Conservation (phyloP, 1,139 yeast genomes). For the Yarrowia galli region DNA sequence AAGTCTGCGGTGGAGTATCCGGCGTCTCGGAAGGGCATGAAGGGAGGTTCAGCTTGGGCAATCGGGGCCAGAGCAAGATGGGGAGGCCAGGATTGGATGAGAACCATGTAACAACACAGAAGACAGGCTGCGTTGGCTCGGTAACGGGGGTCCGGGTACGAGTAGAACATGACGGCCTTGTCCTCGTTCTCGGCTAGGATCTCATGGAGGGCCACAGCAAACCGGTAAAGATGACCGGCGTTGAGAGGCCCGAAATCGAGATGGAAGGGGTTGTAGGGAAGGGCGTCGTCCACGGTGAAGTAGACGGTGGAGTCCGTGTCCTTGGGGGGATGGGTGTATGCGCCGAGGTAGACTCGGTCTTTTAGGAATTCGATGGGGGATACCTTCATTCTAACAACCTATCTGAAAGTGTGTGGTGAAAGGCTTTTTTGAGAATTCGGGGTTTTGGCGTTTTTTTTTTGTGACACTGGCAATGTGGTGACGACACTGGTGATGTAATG, state of each 20-base stretch:
- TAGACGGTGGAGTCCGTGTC: constrained; percentile 80
- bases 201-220: constrained; percentile 93
- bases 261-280: constrained; percentile 92
- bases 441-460: constrained; percentile 47
- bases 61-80: constrained; percentile 96
- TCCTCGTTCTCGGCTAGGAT: constrained; percentile 83
- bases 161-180: constrained; percentile 89
- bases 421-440: too few relatives aligned
- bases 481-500: not conserved
- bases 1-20: constrained; percentile 96
- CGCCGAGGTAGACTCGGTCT: constrained; percentile 90
- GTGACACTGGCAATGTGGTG: constrained; percentile 7
- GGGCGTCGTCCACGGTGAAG: constrained; percentile 90
- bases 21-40: constrained; percentile 94
- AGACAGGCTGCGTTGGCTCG: constrained; percentile 95
- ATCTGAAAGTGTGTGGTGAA: too few relatives aligned
- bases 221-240: constrained; percentile 89
- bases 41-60: constrained; percentile 90
- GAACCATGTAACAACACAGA: constrained; percentile 90
- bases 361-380: constrained; percentile 54
- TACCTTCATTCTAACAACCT: too few relatives aligned
- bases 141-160: constrained; percentile 78
- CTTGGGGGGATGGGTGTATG: constrained; percentile 78
- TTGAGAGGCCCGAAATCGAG: constrained; percentile 96
- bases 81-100: constrained; percentile 97